phyloP scores from a whole-genome alignment of 176 grass and related monocot species.

The Carex scoparia region DNA sequence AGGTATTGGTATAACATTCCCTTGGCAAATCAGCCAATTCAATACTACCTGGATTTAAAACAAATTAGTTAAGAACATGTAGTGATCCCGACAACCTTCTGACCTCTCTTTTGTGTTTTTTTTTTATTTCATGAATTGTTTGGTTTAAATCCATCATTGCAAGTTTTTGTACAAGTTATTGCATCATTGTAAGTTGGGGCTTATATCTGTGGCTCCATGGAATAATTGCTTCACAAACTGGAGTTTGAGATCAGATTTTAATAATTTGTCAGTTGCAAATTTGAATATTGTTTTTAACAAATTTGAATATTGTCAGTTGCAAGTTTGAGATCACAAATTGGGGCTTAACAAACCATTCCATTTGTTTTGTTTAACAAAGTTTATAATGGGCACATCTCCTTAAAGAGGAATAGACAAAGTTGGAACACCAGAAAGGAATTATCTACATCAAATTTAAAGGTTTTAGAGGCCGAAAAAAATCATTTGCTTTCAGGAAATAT shows the following conservation, averaged over 20 bases:
- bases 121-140: not conserved
- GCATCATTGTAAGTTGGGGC: not conserved
- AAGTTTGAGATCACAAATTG: not conserved
- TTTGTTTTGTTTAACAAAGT: not conserved
- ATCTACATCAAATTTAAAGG: not conserved
- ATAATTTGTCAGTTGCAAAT: not conserved
- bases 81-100: not conserved
- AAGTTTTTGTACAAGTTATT: not conserved
- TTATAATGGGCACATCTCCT: not conserved
- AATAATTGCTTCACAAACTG: not conserved
- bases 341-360: not conserved
- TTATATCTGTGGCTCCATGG: not conserved
- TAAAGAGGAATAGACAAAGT: not conserved
- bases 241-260: not conserved
- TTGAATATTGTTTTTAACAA: no score
- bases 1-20: constrained; percentile 82
- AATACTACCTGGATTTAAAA: constrained; percentile 53
- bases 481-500: not conserved
- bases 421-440: not conserved
- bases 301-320: not conserved
- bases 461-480: not conserved
- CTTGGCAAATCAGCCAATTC: constrained; percentile 91
- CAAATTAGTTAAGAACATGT: not conserved
- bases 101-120: not conserved
- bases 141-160: not conserved